Base-by-base conservation (phyloP, 2,329 filamentous ascomycete species). In the Diaporthe sp. region DNA sequence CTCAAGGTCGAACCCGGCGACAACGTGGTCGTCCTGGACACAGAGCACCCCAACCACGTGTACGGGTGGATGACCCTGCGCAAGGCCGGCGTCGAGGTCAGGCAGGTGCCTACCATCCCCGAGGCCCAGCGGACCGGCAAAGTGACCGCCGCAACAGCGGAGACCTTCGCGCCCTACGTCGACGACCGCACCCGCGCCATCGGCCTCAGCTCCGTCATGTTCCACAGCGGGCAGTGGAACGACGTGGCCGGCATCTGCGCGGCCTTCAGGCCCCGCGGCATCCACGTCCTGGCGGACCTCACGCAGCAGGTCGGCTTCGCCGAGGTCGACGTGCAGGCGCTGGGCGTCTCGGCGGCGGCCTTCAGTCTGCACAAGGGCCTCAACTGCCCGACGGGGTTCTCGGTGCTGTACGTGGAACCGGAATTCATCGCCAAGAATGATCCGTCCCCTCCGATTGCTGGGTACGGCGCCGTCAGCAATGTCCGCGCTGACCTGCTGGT, bases 331-430 rank as follows among this genome's bases (percentile, higher is more conserved):
- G 78, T 82, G 6, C 67, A 75, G 37, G 75, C 75, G 0, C 44
- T 79, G 4, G 79, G 79, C 7, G 76, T 82, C 0, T 83, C 82
- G 3, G 83, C 81, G 2, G 82, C 78, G 1, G 81, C 82, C 0
- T 84, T 83, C 55, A 80, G 79, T 5, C 68, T 82, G 17, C 82
- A 83, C 78, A 84, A 84, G 79, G 82, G 81, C 0, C 79, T 84
- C 22, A 80, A 79, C 72, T 82, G 79, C 42, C 83, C 82, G 0
- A 80, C 79, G 0, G 83, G 83, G 0, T 71, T 84, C 15, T 82
- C 80, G 2, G 80, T 74, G 1, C 72, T 84, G 19, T 83, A 84
- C 58, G 75, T 84, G 2, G 78, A 82, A 1, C 77, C 79, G 0
- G 71, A 62, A 0, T 73, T 81, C 28, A 72, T 83, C n/a, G 19